Evolutionary conservation across 768 basidiomycete genomes (phyloP).

Genomic region (Phallus indusiatus): DNA sequence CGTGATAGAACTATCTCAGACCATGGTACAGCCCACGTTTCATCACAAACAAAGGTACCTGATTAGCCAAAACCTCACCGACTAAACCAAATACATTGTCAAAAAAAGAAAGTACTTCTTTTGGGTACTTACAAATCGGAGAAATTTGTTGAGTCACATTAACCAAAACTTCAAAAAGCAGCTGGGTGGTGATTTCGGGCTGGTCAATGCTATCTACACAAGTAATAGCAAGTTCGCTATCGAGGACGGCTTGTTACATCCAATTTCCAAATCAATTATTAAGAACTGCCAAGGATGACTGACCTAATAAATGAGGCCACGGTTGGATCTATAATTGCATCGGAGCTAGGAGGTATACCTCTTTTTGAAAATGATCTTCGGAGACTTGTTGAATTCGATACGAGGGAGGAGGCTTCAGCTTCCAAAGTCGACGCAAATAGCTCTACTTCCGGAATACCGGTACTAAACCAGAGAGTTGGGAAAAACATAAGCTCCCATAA

Average conservation of each 20-base stretch:
- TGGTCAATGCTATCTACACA: conserved; percentile 6
- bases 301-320: background rate
- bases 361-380: background rate
- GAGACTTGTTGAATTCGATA: background rate
- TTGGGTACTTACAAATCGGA: background rate
- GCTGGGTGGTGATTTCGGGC: background rate
- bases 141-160: background rate
- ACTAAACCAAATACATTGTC: conserved; percentile 14
- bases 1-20: conserved; percentile 12
- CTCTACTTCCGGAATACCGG: background rate
- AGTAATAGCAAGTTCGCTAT: background rate
- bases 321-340: background rate
- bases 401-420: background rate
- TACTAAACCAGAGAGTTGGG: background rate
- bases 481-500: background rate
- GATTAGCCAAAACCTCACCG: background rate
- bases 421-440: background rate
- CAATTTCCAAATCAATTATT: background rate
- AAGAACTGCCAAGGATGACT: background rate
- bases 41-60: background rate
- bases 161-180: background rate
- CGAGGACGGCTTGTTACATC: background rate
- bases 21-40: conserved; percentile 12
- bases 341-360: background rate
- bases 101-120: conserved; percentile 6